These are phyloP conservation scores for Pseudocercospora crystallina DNA, from an alignment of 2,329 filamentous ascomycete species.

Conservation along the genomic window DNA sequence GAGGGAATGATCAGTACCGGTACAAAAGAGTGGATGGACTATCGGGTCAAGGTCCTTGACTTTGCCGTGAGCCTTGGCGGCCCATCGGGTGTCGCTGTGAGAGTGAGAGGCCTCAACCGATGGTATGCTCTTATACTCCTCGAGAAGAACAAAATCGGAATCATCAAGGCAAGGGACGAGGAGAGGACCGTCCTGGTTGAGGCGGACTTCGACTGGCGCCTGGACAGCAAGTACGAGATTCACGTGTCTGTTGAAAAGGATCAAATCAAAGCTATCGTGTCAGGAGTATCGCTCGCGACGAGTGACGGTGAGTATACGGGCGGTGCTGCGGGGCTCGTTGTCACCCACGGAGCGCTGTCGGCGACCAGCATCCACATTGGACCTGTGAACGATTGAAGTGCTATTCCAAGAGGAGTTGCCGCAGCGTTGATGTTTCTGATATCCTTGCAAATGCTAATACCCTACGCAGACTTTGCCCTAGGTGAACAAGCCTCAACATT, in stretches of 20 bases:
- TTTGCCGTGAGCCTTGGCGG: not conserved
- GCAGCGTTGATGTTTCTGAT: too few species aligned
- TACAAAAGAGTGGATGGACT: slow-evolving; percentile 1
- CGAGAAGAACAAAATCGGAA: not conserved
- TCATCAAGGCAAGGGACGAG: not conserved
- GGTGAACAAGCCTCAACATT: too few species aligned
- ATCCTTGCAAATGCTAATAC: too few species aligned
- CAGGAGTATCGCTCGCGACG: not conserved
- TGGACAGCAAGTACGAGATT: not conserved
- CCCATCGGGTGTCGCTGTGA: not conserved
- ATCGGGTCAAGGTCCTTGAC: not conserved
- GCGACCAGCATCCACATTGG: not conserved
- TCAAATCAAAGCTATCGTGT: not conserved
- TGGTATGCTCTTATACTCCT: slow-evolving; percentile 4
- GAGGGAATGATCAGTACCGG: slow-evolving; percentile 1
- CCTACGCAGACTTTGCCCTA: too few species aligned
- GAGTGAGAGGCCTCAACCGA: not conserved
- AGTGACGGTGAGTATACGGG: not conserved
- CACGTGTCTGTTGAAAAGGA: not conserved
- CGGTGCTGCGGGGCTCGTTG: not conserved
- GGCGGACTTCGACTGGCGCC: not conserved
- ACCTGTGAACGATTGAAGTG: too few species aligned
- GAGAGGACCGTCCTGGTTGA: not conserved
- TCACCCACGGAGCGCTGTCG: not conserved
- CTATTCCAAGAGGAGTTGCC: too few species aligned